phyloP scores from a whole-genome alignment of 805 yeast genomes.

The Wickerhamiella nectarea region DNA sequence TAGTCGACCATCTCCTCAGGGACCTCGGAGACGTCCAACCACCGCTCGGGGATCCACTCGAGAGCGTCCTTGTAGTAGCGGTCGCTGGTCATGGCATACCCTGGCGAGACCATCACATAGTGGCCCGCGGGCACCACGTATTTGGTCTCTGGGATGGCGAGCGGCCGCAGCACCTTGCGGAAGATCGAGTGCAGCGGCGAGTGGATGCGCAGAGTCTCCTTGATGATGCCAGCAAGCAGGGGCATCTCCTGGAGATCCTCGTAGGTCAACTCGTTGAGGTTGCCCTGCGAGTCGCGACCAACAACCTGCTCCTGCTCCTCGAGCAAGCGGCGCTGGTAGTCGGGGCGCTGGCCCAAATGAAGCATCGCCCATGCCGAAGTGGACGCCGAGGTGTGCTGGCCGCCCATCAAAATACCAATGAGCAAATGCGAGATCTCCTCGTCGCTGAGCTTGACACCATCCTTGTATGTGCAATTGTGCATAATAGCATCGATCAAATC shows the following conservation, averaged over 20 bases:
- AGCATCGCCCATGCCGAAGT: conserved; percentile 91
- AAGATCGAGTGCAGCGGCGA: conserved; percentile 93
- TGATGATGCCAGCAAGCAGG: conserved; percentile 65
- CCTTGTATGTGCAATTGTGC: conserved; percentile 74
- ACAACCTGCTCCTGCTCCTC: conserved; percentile 58
- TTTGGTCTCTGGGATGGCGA: conserved; percentile 65
- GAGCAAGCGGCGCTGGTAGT: conserved; percentile 67
- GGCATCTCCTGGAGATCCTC: conserved; percentile 77
- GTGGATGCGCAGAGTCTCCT: conserved; percentile 90
- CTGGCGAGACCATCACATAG: conserved; percentile 85
- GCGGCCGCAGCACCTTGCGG: conserved; percentile 70
- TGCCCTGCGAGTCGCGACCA: conserved; percentile 24
- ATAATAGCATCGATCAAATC: conserved; percentile 83
- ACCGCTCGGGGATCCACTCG: conserved; percentile 73
- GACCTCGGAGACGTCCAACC: conserved; percentile 33
- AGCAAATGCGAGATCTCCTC: conserved; percentile 84
- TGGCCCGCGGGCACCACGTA: conserved; percentile 83
- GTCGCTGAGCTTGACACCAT: conserved; percentile 89
- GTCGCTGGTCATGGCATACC: conserved; percentile 68
- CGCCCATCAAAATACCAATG: conserved; percentile 97
- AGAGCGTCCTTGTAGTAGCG: conserved; percentile 66
- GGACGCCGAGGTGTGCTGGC: conserved; percentile 95
- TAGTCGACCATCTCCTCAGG: conserved; percentile 52
- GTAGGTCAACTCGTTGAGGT: conserved; percentile 50
- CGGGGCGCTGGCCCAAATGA: conserved; percentile 79